phyloP scores from a whole-genome alignment of 1,139 yeast species.

The Debaryomyces sp. region DNA sequence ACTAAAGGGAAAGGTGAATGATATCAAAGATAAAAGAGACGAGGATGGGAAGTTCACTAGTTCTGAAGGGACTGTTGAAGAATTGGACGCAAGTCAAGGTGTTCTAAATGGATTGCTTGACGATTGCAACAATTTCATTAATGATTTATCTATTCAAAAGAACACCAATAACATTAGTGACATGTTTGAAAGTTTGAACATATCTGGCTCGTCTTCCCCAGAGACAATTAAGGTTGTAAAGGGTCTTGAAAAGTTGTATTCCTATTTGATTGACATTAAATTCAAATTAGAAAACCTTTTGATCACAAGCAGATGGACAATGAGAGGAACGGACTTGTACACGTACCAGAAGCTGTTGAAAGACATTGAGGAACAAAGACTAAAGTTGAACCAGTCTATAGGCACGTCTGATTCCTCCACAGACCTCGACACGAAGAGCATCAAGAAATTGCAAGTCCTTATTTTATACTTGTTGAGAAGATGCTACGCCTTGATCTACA shows the following conservation, averaged over 20 bases:
- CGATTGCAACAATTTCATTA: slow-evolving; percentile 75
- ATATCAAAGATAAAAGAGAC: slow-evolving; percentile 37
- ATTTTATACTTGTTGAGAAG: slow-evolving; percentile 80
- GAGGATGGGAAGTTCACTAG: slow-evolving; percentile 37
- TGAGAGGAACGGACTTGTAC: slow-evolving; percentile 91
- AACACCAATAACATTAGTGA: slow-evolving; percentile 31
- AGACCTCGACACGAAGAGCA: slow-evolving; percentile 6
- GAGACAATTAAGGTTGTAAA: slow-evolving; percentile 11
- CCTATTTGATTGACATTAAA: slow-evolving; percentile 61
- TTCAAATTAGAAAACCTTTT: slow-evolving; percentile 76
- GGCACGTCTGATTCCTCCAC: neutral
- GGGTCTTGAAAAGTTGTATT: slow-evolving; percentile 29
- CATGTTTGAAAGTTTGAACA: slow-evolving; percentile 27
- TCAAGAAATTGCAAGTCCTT: slow-evolving; percentile 57
- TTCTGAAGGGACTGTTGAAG: slow-evolving; percentile 23
- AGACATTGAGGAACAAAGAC: slow-evolving; percentile 70
- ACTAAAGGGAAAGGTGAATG: slow-evolving; percentile 29
- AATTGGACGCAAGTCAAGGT: slow-evolving; percentile 46
- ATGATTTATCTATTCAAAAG: slow-evolving; percentile 66
- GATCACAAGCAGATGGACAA: slow-evolving; percentile 94
- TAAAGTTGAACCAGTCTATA: slow-evolving; percentile 26
- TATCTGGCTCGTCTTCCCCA: slow-evolving; percentile 20
- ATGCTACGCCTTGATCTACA: slow-evolving; percentile 86
- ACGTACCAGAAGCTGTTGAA: slow-evolving; percentile 74
- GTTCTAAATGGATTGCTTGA: slow-evolving; percentile 74